phyloP scores from a whole-genome alignment of 208 protist genomes.

The Leishmania martiniquensis region DNA sequence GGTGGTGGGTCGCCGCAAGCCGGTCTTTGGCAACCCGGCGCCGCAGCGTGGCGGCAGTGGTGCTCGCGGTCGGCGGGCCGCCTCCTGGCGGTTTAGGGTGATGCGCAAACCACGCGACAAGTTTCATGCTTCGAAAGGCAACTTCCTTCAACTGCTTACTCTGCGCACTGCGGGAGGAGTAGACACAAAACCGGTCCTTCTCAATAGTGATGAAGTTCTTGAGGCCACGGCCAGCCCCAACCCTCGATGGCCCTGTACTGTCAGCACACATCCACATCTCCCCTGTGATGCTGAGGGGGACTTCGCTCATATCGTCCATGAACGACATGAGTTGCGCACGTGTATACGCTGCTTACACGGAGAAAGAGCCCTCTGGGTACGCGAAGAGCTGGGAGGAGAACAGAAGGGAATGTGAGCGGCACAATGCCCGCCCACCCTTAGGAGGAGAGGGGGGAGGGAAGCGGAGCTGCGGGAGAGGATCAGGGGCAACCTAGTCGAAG shows the following conservation, averaged over 20 bases:
- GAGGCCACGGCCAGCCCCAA: constrained; percentile 63
- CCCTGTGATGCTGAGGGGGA: constrained; percentile 66
- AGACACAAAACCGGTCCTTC: constrained; percentile 66
- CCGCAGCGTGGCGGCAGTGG: neutral
- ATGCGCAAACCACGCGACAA: constrained; percentile 73
- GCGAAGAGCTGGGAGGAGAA: neutral
- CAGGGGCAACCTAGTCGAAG: neutral
- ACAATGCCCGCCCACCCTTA: neutral
- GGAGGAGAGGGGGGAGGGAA: neutral
- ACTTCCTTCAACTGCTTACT: constrained; percentile 60
- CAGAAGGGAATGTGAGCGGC: neutral
- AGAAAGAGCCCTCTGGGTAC: too few species aligned
- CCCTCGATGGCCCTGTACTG: constrained; percentile 59
- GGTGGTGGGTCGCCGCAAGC: constrained; percentile 51
- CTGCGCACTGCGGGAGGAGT: constrained; percentile 61
- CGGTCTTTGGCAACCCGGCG: constrained; percentile 16
- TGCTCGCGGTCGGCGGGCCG: neutral
- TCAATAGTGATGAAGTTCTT: constrained; percentile 82
- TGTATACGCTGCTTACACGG: too few species aligned
- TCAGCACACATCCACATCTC: constrained; percentile 85
- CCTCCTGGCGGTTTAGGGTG: constrained; percentile 41
- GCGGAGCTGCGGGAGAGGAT: neutral
- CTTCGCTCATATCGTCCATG: constrained; percentile 46
- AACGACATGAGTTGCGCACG: constrained; percentile 13
- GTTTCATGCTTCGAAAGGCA: constrained; percentile 79